Base-by-base conservation (phyloP, 2,329 filamentous ascomycete species). In the Xylaria hypoxylon region DNA sequence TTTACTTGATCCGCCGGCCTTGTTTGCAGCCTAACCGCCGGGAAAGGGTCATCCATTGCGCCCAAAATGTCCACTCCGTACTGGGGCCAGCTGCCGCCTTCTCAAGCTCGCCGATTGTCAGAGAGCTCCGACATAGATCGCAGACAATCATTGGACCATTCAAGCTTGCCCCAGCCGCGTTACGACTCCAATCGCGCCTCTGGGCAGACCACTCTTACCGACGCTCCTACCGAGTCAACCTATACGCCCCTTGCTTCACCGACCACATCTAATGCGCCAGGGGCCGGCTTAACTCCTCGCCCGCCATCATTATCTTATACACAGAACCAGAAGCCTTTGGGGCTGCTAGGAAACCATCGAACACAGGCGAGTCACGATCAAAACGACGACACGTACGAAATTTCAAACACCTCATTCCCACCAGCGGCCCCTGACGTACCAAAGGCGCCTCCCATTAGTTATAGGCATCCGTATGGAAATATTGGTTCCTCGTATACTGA, bases 401-500 rank as follows among this genome's bases (percentile, higher is more conserved):
- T 79, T 59, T 65, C 74, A 38, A 67, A 72, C 70, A 70, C 77
- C 53, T 74, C 80, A 5, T 75, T 80, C 50, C 82, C 79, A 11
- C 84, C 87, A 19, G 80, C 82, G 56, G 87, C 86, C 38, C 87
- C 90, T 69, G 89, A 92, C 70, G 86, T 84, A 31, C 87, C 89
- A 61, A 84, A 83, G 72, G 84, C 81, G 8, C 87, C 87, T 44
- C 87, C 90, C 4, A 73, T 84, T 40, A 88, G 85, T 74, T 89
- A 87, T 76, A 84, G 80, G 67, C 80, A 84, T 38, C 83, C 85
- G 8, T 80, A 83, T 71, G 80, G 79, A 45, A 80, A 79, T 69
- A 77, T 78, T 52, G 78, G 74, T 19, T 71, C 72, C 19, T 71
- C 76, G 5, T 76, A 78, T 59, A 75, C 72, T 26, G 75, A 76